Base-by-base conservation (phyloP, 768 basidiomycete genomes). In the Glaciozyma antarctica region DNA sequence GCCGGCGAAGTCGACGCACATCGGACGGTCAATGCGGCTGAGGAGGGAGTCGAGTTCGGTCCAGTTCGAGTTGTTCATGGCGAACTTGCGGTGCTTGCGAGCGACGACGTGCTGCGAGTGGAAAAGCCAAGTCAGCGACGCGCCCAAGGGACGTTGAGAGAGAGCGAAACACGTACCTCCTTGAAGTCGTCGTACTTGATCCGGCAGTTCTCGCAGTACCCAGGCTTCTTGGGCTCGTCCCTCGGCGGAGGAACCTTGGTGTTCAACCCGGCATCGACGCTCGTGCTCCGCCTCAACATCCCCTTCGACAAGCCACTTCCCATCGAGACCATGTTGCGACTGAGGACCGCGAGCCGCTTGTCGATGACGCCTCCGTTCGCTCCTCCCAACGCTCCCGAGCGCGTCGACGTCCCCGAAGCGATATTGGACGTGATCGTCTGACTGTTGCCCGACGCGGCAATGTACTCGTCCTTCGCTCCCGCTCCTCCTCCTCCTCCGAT, bases 191-290 rank as follows among this genome's bases (percentile, higher is more conserved):
- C 85, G 73, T 93, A 99, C 76, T 90, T 90, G 62, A 81, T 74
- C 47, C 94, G 83, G 76, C 95, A 99, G 75, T 91, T 93, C 77
- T 99, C 95, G 76, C 95, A 99, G 77, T 97, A 98, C 7, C 95
- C 95, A 7, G 93, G 87, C 73, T 95, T 97, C 68, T 82, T 84
- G 22, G 85, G 85, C 78, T 94, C 90, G 64, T 91, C 88, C 47
- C 60, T 52, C 38, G 30, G 48, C 12, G 65, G 64, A 9, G 44
- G 57, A 9, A 30, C 44, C 57, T 60, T 62, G 8, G 62, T 65
- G 48, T 67, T 72, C 54, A 74, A 53, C 2, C 71, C 73, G 16
- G 68, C 66, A 28, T 75, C 73, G 19, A 75, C 72, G 55, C 73
- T 74, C 22, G 70, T 60, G 41, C 72, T 66, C 60, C 75, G 71